phyloP scores from a whole-genome alignment of 2,329 filamentous ascomycete genomes.

The Apiospora marii region DNA sequence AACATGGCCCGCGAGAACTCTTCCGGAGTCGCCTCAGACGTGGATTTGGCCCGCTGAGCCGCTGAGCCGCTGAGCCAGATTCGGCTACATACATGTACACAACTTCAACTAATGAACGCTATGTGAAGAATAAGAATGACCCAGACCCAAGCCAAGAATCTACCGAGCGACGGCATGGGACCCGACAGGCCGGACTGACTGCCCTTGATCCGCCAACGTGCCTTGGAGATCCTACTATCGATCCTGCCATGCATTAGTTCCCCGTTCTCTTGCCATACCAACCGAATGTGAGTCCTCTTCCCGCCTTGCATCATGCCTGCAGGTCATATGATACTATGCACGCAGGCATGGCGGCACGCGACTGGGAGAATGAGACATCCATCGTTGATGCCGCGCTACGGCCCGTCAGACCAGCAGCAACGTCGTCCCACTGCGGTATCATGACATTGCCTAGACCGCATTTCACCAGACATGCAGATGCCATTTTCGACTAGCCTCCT shows the following conservation, averaged over 20 bases:
- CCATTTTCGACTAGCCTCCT: neutral
- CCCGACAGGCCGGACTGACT: neutral
- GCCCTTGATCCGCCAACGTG: neutral
- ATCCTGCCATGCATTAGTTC: neutral
- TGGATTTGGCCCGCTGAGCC: neutral
- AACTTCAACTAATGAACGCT: neutral
- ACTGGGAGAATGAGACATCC: neutral
- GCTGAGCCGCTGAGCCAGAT: neutral
- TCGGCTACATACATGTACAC: neutral
- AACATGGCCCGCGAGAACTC: neutral
- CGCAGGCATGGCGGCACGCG: neutral
- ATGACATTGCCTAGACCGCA: neutral
- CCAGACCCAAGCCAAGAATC: neutral
- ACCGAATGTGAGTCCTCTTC: neutral
- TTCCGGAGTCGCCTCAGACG: neutral
- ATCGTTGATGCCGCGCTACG: neutral
- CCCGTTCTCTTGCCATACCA: neutral
- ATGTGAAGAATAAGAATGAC: neutral
- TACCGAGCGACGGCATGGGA: neutral
- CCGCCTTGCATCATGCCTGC: neutral
- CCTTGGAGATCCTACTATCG: neutral
- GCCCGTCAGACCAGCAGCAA: neutral
- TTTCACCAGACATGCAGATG: neutral
- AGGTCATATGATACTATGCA: slow-evolving; percentile 12
- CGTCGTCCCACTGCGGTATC: neutral